Evolutionary conservation across 257 asterid genomes (phyloP).

Genomic region (Salvia miltiorrhiza): DNA sequence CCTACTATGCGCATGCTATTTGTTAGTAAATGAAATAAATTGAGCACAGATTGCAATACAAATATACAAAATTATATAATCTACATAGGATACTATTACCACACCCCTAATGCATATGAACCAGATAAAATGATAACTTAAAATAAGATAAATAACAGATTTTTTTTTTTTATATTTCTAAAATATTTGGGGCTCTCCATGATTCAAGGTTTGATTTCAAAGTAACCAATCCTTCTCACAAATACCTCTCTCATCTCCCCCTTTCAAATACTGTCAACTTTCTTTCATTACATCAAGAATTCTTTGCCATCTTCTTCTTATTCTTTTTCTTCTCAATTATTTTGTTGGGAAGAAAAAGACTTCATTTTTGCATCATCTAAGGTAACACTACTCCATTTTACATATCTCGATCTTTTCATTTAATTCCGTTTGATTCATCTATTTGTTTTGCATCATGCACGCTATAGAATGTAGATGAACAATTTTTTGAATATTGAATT

Average conservation of each 20-base stretch:
- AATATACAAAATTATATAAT: too few species aligned
- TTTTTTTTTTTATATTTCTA: neutral
- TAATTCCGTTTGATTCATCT: neutral
- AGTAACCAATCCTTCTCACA: conserved; percentile 22
- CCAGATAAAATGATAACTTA: neutral
- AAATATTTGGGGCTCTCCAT: conserved; percentile 31
- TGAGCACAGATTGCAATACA: too few species aligned
- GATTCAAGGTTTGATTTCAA: conserved; percentile 29
- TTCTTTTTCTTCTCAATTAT: conserved; percentile 25
- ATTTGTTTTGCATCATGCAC: neutral
- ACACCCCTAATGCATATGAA: neutral
- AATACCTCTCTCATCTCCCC: conserved; percentile 20
- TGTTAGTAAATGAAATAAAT: too few species aligned
- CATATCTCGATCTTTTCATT: neutral
- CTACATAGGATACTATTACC: too few species aligned
- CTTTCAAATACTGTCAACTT: conserved; percentile 16
- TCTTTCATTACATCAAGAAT: conserved; percentile 12
- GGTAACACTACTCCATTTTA: conserved; percentile 16
- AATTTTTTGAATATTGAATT: neutral
- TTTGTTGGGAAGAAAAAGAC: conserved; percentile 25
- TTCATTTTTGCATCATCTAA: conserved; percentile 26
- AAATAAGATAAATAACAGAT: neutral
- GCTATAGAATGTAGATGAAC: neutral
- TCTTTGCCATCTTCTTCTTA: conserved; percentile 16
- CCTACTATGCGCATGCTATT: too few species aligned